Conservation (phyloP, 768 basidiomycete species). For the Pisolithus orientalis region DNA sequence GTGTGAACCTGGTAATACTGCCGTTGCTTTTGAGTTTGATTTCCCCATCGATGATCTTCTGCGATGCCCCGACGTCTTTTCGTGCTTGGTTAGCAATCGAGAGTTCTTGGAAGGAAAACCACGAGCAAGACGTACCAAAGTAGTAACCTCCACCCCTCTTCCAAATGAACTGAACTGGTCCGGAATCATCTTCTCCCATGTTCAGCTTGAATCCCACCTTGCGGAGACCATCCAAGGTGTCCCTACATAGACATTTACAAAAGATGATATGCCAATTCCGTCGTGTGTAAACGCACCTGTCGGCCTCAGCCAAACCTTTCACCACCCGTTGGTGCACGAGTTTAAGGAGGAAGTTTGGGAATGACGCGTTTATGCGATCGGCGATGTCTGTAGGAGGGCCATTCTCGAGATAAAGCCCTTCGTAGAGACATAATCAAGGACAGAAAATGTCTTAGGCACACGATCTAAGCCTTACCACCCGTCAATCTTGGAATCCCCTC, state of each 20-base stretch:
- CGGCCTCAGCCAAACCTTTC: slow-evolving; percentile 40
- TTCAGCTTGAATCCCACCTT: slow-evolving; percentile 51
- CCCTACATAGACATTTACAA: slow-evolving; percentile 17
- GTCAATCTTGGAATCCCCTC: slow-evolving; percentile 30
- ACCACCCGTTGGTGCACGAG: slow-evolving; percentile 27
- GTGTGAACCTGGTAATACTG: slow-evolving; percentile 40
- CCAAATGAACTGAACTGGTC: slow-evolving; percentile 44
- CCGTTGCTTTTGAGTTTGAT: slow-evolving; percentile 65
- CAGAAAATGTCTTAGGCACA: not conserved
- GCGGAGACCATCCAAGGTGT: slow-evolving; percentile 44
- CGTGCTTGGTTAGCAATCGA: not conserved
- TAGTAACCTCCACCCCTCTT: slow-evolving; percentile 54
- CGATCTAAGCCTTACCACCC: not conserved
- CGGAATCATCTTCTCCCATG: slow-evolving; percentile 45
- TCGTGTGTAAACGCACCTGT: slow-evolving; percentile 32
- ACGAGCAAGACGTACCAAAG: slow-evolving; percentile 35
- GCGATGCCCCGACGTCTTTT: slow-evolving; percentile 51
- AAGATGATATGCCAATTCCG: not conserved
- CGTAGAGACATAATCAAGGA: not conserved
- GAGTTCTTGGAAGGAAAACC: not conserved
- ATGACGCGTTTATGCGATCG: slow-evolving; percentile 42
- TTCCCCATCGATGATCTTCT: slow-evolving; percentile 59
- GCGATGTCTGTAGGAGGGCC: slow-evolving; percentile 39
- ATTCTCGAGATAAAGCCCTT: slow-evolving; percentile 35
- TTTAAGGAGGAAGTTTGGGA: slow-evolving; percentile 26